These are phyloP conservation scores for Termitomyces sp. DNA, from an alignment of 1,284 basidiomycete genomes.

Conservation along the genomic window DNA sequence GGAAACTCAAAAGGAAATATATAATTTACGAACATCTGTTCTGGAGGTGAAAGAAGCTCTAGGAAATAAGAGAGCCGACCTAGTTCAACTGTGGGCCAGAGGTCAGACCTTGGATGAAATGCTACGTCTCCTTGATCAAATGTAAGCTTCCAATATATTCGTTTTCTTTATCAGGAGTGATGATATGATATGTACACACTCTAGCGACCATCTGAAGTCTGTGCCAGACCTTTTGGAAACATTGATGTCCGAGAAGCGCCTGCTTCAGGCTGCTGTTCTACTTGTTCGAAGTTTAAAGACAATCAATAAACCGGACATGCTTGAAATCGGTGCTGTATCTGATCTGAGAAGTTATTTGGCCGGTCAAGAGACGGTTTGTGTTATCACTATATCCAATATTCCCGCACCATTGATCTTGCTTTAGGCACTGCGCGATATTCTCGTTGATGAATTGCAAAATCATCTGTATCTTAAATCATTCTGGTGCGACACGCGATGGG, in stretches of 20 bases:
- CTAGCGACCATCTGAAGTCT: conserved; percentile 83
- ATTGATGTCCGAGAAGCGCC: conserved; percentile 92
- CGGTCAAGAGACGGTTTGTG: conserved; percentile 76
- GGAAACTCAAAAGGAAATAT: conserved; percentile 69
- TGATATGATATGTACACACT: conserved; percentile 5
- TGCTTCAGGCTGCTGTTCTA: conserved; percentile 85
- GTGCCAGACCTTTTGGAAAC: conserved; percentile 92
- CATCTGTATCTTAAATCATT: conserved; percentile 98
- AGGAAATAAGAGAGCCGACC: conserved; percentile 75
- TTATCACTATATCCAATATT: not conserved
- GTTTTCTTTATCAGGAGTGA: not conserved
- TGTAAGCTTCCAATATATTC: conserved; percentile 48
- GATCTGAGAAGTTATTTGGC: conserved; percentile 86
- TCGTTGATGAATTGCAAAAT: conserved; percentile 94
- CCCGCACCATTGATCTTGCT: conserved; percentile 19
- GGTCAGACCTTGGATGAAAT: conserved; percentile 87
- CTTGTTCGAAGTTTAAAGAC: conserved; percentile 87
- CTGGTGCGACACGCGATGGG: conserved; percentile 94
- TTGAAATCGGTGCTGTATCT: conserved; percentile 89
- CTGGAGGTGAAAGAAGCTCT: conserved; percentile 76
- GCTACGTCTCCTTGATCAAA: conserved; percentile 84
- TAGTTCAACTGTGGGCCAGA: conserved; percentile 81
- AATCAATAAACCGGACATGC: conserved; percentile 89
- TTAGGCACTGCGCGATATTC: conserved; percentile 84
- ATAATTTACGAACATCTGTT: conserved; percentile 67